These are phyloP conservation scores for Sarocladium brachiariae DNA, from an alignment of 2,329 filamentous ascomycete genomes.

Conservation along the genomic window DNA sequence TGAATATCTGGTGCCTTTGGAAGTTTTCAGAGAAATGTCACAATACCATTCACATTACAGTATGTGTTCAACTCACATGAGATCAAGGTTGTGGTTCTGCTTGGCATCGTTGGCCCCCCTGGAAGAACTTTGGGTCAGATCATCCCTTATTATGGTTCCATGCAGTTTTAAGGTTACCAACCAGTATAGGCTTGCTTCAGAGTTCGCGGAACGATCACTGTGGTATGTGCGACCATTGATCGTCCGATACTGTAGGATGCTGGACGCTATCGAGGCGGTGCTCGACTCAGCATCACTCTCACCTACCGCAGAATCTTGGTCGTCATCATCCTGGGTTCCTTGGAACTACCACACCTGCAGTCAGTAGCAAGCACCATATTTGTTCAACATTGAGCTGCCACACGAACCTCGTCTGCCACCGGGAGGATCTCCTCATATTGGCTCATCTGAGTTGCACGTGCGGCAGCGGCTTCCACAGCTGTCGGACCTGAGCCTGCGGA, in stretches of 20 bases:
- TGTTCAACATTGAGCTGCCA: background rate
- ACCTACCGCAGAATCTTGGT: background rate
- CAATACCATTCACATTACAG: too few relatives aligned
- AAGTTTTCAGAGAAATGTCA: too few relatives aligned
- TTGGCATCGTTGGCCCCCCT: constrained; percentile 18
- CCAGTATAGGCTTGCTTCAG: background rate
- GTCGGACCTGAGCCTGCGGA: too few relatives aligned
- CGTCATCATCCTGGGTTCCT: background rate
- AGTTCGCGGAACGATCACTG: constrained; percentile 14
- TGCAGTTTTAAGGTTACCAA: background rate
- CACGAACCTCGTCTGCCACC: constrained; percentile 2
- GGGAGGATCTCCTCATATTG: background rate
- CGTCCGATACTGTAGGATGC: constrained; percentile 22
- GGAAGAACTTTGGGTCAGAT: background rate
- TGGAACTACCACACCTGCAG: background rate
- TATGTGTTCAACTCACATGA: background rate
- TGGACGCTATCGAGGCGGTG: constrained; percentile 22
- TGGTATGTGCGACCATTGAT: constrained; percentile 25
- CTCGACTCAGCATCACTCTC: background rate
- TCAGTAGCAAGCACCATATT: background rate
- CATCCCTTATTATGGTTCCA: background rate
- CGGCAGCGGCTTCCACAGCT: too few relatives aligned
- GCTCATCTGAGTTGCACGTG: too few relatives aligned
- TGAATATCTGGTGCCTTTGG: constrained; percentile 13
- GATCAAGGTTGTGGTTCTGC: constrained; percentile 10